Evolutionary conservation across 306 rosid genomes (phyloP).

Genomic region (Prinsepia uniflora): DNA sequence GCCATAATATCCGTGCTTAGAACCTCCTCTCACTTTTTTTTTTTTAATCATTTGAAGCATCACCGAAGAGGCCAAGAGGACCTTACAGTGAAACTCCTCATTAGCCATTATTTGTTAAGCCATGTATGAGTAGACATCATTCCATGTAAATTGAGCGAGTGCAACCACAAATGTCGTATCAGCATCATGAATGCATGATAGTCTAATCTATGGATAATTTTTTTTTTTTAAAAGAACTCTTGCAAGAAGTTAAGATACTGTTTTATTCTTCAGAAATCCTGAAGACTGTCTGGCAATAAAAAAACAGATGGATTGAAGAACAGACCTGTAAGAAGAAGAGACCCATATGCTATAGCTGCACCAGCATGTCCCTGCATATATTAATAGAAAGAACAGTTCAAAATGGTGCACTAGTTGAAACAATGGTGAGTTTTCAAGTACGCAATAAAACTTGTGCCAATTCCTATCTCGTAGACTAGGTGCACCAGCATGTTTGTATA

Average conservation of each 20-base stretch:
- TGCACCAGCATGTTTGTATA: background rate
- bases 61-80: background rate
- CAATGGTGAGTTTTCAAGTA: background rate
- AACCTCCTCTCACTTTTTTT: background rate
- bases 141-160: background rate
- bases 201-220: background rate
- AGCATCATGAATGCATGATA: background rate
- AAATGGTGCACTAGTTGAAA: background rate
- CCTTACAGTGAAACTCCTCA: background rate
- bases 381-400: background rate
- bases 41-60: background rate
- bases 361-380: constrained; percentile 78
- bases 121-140: background rate
- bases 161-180: background rate
- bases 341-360: constrained; percentile 89
- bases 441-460: background rate
- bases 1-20: background rate
- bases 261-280: no score
- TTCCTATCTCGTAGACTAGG: background rate
- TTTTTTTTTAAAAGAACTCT: background rate
- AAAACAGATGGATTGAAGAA: constrained; percentile 13
- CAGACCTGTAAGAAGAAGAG: constrained; percentile 89
- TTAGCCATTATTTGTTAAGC: background rate
- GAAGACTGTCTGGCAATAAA: background rate
- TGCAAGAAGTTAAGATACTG: background rate